Evolutionary conservation across 805 yeast genomes (phyloP).

Genomic region (Ogataea paraovalis): DNA sequence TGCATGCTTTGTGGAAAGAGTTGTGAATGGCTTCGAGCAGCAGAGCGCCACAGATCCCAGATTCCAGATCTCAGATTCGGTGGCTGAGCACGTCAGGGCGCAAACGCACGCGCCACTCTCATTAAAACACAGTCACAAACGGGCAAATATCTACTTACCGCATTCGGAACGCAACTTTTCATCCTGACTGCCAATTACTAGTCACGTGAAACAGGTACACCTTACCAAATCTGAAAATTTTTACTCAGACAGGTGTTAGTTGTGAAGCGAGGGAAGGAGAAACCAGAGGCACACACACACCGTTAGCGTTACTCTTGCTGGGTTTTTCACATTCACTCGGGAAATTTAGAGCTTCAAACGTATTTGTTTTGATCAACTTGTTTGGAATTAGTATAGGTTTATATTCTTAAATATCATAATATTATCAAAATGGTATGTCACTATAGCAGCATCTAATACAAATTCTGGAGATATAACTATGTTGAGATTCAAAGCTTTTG

Average conservation of each 20-base stretch:
- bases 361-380: neutral
- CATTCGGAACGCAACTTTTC: neutral
- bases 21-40: too few species aligned
- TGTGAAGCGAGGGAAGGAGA: neutral
- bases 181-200: neutral
- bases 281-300: neutral
- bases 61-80: neutral
- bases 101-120: too few species aligned
- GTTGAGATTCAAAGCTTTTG: neutral
- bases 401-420: constrained; percentile 1
- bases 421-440: constrained; percentile 12
- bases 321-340: neutral
- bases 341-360: neutral
- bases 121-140: neutral
- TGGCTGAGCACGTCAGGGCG: neutral
- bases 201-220: neutral
- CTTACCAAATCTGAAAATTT: neutral
- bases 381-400: neutral
- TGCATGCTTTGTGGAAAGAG: too few species aligned
- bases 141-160: neutral
- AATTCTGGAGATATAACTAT: neutral
- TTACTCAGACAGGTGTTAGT: neutral
- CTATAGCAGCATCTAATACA: neutral
- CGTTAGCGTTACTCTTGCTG: neutral
- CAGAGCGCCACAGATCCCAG: neutral